A percentile compares a stretch with the other conserved stretches of the same genome.
Conservation (phyloP, 2,329 filamentous ascomycete species). For the Venturia asperata region DNA sequence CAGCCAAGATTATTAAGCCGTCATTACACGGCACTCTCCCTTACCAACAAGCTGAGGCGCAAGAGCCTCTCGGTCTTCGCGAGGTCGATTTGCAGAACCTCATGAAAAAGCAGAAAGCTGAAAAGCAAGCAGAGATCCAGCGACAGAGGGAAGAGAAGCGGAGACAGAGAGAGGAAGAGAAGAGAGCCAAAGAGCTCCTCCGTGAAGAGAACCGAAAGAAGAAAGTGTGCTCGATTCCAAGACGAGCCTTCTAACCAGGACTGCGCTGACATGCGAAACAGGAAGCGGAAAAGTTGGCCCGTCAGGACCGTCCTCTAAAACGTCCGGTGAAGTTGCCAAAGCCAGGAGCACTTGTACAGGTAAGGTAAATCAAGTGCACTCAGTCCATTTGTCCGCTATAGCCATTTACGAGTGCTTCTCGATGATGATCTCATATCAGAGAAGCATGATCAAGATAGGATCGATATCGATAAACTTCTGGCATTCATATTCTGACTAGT, state of each 20-base stretch:
- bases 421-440: too few species aligned
- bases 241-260: background rate
- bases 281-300: background rate
- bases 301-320: background rate
- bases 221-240: background rate
- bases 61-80: background rate
- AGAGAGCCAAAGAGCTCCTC: background rate
- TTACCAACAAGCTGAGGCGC: conserved; percentile 1
- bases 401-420: too few species aligned
- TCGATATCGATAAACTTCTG: background rate
- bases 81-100: background rate
- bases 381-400: background rate
- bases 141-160: conserved; percentile 6
- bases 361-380: background rate
- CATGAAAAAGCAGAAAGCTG: background rate
- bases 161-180: conserved; percentile 2
- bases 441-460: background rate
- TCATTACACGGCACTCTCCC: background rate
- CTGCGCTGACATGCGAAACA: background rate
- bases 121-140: conserved; percentile 4
- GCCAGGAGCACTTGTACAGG: background rate
- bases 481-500: background rate
- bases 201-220: background rate
- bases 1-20: background rate
- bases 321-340: conserved; percentile 7